Base-by-base conservation (phyloP, 768 basidiomycete genomes). In the Leccinum incarnatum region DNA sequence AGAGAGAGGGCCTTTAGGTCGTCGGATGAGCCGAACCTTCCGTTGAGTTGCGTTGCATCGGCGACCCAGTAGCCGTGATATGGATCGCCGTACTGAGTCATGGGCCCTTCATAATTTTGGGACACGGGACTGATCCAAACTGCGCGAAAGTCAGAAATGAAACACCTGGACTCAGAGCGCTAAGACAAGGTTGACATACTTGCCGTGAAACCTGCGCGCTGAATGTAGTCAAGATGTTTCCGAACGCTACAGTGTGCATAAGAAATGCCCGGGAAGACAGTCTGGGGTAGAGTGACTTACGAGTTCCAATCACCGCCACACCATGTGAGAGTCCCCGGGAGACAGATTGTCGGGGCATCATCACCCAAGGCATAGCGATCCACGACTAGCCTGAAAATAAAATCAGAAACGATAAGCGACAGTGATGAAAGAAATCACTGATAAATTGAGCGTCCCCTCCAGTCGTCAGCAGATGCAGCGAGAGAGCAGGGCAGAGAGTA, bases 51-150 rank as follows among this genome's bases (percentile, higher is more conserved):
- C 58, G 83, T 76, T 29, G 87, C 79, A 69, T 93, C 86, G 53
- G 83, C 80, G 30, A 84, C 79, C 91, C 92, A 93, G 73, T 93
- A 93, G 17, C 91, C 91, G 65, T 93, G 91, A 73, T 94, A 94
- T 15, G 93, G 75, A 65, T 91, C 88, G 19, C 91, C 90, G 69
- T 92, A 93, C 1, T 83, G 75, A 3, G 89, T 85, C 50, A 81
- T 69, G 12, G 86, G 83, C 0, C 89, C 89, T 37, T 88, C 74
- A 60, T 88, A 91, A 69, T 92, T 92, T 72, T 91, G 82, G 58
- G 83, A 85, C 17, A 93, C 81, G 11, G 91, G 92, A 60, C 87
- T 89, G 59, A 91, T 92, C 91, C 91, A 93, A 49, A 92, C 86
- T 86, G 59, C 55, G 29, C 29, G 17, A 30, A 53, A 37, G n/a